phyloP scores from a whole-genome alignment of 2,329 filamentous ascomycete genomes.

The Botrytis elliptica region DNA sequence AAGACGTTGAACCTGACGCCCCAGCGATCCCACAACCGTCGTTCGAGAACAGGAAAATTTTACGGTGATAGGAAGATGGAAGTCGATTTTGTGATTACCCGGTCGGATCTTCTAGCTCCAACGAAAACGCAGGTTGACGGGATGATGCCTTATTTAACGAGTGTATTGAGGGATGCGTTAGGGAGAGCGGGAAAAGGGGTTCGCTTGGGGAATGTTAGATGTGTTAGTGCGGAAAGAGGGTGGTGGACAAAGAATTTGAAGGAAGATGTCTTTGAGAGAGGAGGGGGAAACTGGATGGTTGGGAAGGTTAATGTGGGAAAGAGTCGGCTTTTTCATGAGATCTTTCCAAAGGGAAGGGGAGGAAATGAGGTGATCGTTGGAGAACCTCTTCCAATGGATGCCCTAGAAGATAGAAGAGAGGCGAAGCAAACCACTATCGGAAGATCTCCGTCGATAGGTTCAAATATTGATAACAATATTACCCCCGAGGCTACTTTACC shows the following conservation, averaged over 20 bases:
- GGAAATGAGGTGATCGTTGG: slow-evolving; percentile 23
- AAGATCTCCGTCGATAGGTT: not conserved
- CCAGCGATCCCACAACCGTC: slow-evolving; percentile 76
- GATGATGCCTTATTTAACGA: slow-evolving; percentile 80
- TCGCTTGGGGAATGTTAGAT: slow-evolving; percentile 83
- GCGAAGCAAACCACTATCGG: not conserved
- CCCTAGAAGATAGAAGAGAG: not conserved
- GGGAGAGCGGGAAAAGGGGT: slow-evolving; percentile 65
- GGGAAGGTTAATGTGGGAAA: slow-evolving; percentile 99
- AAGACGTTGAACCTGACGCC: slow-evolving; percentile 68
- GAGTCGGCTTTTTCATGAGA: slow-evolving; percentile 81
- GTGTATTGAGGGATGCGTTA: slow-evolving; percentile 74
- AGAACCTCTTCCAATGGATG: not conserved
- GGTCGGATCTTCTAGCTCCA: slow-evolving; percentile 81
- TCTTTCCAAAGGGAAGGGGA: slow-evolving; percentile 74
- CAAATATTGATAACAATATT: not conserved
- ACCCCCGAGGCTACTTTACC: not conserved
- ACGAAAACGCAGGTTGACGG: slow-evolving; percentile 79
- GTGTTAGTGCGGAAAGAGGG: slow-evolving; percentile 78
- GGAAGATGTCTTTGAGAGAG: slow-evolving; percentile 78
- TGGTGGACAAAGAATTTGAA: slow-evolving; percentile 93
- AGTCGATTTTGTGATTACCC: slow-evolving; percentile 86
- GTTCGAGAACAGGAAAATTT: slow-evolving; percentile 67
- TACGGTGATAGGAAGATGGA: slow-evolving; percentile 67
- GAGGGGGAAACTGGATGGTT: slow-evolving; percentile 90